phyloP scores from a whole-genome alignment of 805 yeast species.

The Candida krabiensis region DNA sequence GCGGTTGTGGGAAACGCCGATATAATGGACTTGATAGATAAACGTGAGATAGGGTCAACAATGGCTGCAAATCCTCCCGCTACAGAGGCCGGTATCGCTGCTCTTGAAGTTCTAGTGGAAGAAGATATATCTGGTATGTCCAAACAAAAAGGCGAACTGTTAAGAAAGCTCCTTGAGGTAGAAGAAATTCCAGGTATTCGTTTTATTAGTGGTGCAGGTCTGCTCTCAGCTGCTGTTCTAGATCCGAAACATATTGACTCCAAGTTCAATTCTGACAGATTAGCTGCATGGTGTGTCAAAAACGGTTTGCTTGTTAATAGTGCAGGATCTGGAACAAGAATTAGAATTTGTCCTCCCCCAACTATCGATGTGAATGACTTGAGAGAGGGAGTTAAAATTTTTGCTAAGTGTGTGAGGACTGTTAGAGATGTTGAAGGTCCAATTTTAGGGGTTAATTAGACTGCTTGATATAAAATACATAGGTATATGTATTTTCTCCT shows the following conservation, averaged over 20 bases:
- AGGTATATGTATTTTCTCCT: too few relatives aligned
- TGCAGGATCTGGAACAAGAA: conserved; percentile 24
- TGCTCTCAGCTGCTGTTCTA: conserved; percentile 24
- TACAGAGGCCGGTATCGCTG: conserved; percentile 30
- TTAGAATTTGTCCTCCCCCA: conserved; percentile 30
- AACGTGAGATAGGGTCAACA: conserved; percentile 30
- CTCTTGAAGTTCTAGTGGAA: conserved; percentile 28
- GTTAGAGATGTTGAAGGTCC: conserved; percentile 12
- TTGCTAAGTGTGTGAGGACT: conserved; percentile 20
- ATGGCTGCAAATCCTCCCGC: conserved; percentile 33
- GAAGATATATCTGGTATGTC: conserved; percentile 23
- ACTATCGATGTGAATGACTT: conserved; percentile 22
- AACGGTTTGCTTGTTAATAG: conserved; percentile 24
- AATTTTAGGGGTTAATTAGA: conserved; percentile 12
- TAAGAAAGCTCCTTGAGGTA: conserved; percentile 17
- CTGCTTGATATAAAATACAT: too few relatives aligned
- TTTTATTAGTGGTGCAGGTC: conserved; percentile 24
- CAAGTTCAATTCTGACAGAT: conserved; percentile 18
- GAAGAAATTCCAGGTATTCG: conserved; percentile 16
- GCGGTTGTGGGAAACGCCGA: conserved; percentile 25
- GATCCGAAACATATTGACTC: conserved; percentile 12
- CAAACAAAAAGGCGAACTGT: conserved; percentile 17
- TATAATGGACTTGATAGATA: conserved; percentile 23
- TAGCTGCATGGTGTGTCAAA: conserved; percentile 23
- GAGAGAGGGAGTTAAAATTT: conserved; percentile 22